phyloP scores from a whole-genome alignment of 2,329 filamentous ascomycete species.

The Botrytis fragariae region DNA sequence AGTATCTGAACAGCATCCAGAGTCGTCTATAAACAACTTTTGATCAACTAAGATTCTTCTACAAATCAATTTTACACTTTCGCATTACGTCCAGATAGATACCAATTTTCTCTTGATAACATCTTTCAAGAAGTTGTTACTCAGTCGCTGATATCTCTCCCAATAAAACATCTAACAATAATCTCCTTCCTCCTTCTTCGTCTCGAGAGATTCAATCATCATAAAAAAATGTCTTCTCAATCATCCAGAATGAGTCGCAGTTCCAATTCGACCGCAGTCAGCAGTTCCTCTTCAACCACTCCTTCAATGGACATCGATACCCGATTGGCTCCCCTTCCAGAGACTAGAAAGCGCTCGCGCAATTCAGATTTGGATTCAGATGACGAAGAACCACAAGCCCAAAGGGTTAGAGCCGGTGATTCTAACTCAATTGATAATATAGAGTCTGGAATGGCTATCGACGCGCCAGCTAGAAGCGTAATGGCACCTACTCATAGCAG shows the following conservation, averaged over 20 bases:
- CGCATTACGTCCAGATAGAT: too few relatives aligned
- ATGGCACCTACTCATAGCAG: not conserved
- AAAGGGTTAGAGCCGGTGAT: not conserved
- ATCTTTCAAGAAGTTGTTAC: not conserved
- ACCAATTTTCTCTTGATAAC: too few relatives aligned
- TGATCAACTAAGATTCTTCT: not conserved
- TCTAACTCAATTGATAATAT: too few relatives aligned
- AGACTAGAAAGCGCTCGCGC: not conserved
- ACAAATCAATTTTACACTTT: not conserved
- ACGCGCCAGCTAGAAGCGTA: not conserved
- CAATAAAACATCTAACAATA: not conserved
- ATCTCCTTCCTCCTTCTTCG: not conserved
- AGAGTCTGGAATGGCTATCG: not conserved
- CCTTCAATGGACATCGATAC: not conserved
- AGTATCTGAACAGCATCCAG: not conserved
- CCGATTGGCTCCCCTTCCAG: not conserved
- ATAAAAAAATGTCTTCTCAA: not conserved
- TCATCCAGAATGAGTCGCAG: not conserved
- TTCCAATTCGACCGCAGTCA: not conserved
- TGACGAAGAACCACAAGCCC: not conserved
- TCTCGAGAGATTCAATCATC: not conserved
- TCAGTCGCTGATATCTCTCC: not conserved
- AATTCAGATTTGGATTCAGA: not conserved
- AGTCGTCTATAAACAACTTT: not conserved
- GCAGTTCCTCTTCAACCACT: not conserved